These are phyloP conservation scores for Teunomyces aglyptinius DNA, from an alignment of 805 yeast species.

Conservation along the genomic window DNA sequence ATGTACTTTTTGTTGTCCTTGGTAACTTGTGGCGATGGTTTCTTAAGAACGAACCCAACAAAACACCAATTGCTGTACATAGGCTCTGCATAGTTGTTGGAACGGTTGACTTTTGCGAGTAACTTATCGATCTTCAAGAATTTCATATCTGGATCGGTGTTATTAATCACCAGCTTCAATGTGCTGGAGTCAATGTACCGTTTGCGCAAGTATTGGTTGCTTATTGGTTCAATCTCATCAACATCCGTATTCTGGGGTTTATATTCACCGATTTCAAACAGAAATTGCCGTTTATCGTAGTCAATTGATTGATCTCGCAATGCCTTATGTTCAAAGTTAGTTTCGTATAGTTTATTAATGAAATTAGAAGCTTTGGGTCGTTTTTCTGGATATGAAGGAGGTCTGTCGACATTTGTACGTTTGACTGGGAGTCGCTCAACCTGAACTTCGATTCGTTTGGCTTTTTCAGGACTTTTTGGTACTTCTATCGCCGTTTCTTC, in stretches of 20 bases:
- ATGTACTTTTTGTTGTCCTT: conserved; percentile 49
- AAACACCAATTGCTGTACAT: conserved; percentile 74
- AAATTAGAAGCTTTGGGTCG: conserved; percentile 14
- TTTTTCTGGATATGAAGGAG: not conserved
- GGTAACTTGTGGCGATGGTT: conserved; percentile 52
- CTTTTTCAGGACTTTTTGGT: conserved; percentile 10
- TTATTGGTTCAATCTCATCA: conserved; percentile 22
- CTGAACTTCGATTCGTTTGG: conserved; percentile 3
- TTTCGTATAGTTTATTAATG: conserved; percentile 16
- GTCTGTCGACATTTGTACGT: not conserved
- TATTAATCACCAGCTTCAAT: conserved; percentile 40
- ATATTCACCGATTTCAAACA: conserved; percentile 17
- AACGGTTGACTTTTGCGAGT: conserved; percentile 65
- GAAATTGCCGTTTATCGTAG: conserved; percentile 23
- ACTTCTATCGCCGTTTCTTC: conserved; percentile 8
- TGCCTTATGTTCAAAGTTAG: conserved; percentile 8
- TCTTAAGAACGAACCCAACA: conserved; percentile 63
- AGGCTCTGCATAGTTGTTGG: conserved; percentile 63
- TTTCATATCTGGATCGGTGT: conserved; percentile 36
- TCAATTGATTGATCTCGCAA: conserved; percentile 14
- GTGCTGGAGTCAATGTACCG: conserved; percentile 27
- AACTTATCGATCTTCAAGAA: conserved; percentile 57
- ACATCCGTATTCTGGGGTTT: conserved; percentile 8
- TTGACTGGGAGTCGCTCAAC: too few species aligned
- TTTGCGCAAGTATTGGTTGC: conserved; percentile 17